Evolutionary conservation across 1,284 basidiomycete genomes (phyloP).

Genomic region (Trametes pubescens): DNA sequence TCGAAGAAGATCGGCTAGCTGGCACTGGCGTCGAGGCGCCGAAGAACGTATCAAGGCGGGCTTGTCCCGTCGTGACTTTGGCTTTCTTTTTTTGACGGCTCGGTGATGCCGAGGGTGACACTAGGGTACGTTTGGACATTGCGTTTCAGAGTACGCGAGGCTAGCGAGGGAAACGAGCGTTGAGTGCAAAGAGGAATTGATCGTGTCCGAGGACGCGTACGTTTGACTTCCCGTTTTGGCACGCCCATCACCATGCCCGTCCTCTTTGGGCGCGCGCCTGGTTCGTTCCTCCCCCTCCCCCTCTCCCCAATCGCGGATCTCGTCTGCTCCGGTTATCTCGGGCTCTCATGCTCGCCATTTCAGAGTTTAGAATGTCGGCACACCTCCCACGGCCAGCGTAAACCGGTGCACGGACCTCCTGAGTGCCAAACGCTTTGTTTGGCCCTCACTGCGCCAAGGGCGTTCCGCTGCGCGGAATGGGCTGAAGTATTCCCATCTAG

Average conservation of each 20-base stretch:
- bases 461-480: background rate
- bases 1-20: slow-evolving; percentile 7
- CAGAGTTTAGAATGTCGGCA: no score
- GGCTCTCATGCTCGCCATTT: no score
- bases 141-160: slow-evolving; percentile 7
- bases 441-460: no score
- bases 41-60: slow-evolving; percentile 44
- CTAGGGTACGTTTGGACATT: slow-evolving; percentile 42
- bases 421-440: no score
- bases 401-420: no score
- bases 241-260: no score
- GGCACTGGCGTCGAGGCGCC: slow-evolving; percentile 22
- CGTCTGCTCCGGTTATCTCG: no score
- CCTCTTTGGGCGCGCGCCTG: no score
- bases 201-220: background rate
- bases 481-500: background rate
- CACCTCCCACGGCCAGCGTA: no score
- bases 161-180: slow-evolving; percentile 9
- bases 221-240: background rate
- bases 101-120: slow-evolving; percentile 30
- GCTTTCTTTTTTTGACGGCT: slow-evolving; percentile 40
- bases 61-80: slow-evolving; percentile 37
- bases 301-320: no score
- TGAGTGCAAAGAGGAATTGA: background rate
- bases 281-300: no score